phyloP scores from a whole-genome alignment of 202 grass and related monocot species.

The Tripidium arundinaceum region DNA sequence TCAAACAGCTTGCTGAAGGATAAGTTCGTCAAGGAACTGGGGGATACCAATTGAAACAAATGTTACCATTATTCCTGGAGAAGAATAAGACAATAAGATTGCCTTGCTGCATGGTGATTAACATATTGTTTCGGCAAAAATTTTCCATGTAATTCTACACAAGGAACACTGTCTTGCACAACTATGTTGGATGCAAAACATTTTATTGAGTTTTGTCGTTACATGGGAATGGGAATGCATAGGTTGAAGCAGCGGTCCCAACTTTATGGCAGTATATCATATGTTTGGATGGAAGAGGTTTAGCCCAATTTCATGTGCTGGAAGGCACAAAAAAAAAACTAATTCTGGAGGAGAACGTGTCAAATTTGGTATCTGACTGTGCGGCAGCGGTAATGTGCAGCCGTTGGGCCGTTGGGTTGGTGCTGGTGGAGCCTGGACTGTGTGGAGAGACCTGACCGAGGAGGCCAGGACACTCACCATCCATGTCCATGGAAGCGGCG shows the following conservation, averaged over 20 bases:
- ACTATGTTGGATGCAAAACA: background rate
- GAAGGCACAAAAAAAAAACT: too few relatives aligned
- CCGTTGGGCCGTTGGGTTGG: too few relatives aligned
- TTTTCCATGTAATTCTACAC: slow-evolving; percentile 1
- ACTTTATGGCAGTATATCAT: background rate
- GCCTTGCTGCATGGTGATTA: background rate
- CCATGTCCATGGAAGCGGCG: slow-evolving; percentile 35
- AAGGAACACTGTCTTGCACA: background rate
- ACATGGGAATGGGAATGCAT: background rate
- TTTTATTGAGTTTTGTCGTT: background rate
- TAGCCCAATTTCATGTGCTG: too few relatives aligned
- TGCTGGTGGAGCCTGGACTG: background rate
- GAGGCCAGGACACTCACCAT: background rate
- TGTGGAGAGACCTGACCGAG: too few relatives aligned
- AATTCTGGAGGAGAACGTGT: too few relatives aligned
- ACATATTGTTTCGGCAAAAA: background rate
- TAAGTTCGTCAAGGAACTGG: slow-evolving; percentile 55
- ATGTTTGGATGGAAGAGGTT: background rate
- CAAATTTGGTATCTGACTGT: too few relatives aligned
- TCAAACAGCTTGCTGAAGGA: slow-evolving; percentile 85
- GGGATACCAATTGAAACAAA: slow-evolving; percentile 30
- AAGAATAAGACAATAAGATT: slow-evolving; percentile 23
- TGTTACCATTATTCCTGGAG: background rate
- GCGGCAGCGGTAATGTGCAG: too few relatives aligned
- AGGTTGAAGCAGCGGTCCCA: background rate